Evolutionary conservation across 2,329 filamentous ascomycete species (phyloP), one percentile per base, ranked within the genome.

Genomic region (Daldinia eschscholtzii): DNA sequence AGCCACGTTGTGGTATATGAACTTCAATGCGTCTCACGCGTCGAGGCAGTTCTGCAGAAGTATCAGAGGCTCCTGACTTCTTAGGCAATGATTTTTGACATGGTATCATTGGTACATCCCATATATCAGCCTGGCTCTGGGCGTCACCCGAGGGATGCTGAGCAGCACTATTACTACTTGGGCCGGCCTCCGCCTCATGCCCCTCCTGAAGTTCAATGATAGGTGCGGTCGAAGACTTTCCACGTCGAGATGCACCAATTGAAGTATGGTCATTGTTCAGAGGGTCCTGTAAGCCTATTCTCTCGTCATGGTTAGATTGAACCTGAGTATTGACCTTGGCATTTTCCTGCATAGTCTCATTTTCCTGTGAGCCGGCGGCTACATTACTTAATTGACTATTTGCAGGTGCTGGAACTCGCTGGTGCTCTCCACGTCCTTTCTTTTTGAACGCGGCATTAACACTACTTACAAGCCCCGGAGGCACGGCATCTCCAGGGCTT

Each of bases 381-480:
- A 33, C 35, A 13, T 53, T 59, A 44, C 39, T 37, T 6, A 55
- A 12, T 56, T 59, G 37, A 2, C 26, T 28, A 7, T 3, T 15
- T 18, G 33, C 13, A 1, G 30, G 20, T 6, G 15, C 18, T 7
- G 9, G 15, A 20, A 35, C 42, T 53, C 23, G 41, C 39, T 61
- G 61, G 35, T 56, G 30, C 35, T 13, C 56, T 37, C 18, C 18
- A 20, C 39, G 12, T 20, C 55, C 33, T 12, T 68, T 41, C 13
- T 57, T 63, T 50, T 57, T 72, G 30, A 73, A 42, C 13, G 59
- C 70, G 44, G 65, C 66, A 50, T 76, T 76, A n/a, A 76, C 15
- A 7, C 41, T 70, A n/a, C 65, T 65, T 30, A 76, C 10, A 26
- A 76, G 48, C 15, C 70, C 72, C 42, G 64, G 58, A 39, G 39